Evolutionary conservation across 192 early-diverging fungal species (phyloP), one percentile per base, ranked within the genome.

Genomic region (Backusella westeae): DNA sequence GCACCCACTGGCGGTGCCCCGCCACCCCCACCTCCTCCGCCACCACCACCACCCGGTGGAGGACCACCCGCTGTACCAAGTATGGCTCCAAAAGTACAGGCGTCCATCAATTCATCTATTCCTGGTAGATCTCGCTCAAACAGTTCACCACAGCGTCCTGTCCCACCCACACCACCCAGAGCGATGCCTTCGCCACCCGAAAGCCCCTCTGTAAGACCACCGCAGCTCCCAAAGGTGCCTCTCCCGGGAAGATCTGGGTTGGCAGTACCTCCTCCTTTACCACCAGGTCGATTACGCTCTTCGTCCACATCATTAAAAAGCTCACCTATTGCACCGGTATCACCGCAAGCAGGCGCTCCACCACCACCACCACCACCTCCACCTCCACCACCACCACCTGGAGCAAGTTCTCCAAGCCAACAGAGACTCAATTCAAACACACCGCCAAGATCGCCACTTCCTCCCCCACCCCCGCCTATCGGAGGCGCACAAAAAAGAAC

Each of bases 61-160:
- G 77, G 76, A 34, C 73, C 77, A 26, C 34, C 75, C 42, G 73
- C 72, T 32, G 38, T 49, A 34, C 56, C 77, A 14, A 74, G 44
- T 12, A 82, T 75, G 32, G 26, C 81, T 49, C 71, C 74, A 34
- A 46, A 46, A 63, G 17, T 65, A 34, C 26, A 69, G 39, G 23
- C 78, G 10, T 69, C 77, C 6, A 34, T 69, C 32, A 34, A 56
- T 35, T 67, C 79, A 65, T 73, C 83, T 9, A 72, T 82, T 29
- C 82, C 82, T 67, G 71, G 83, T 21, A 65, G 83, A 63, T 78
- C 86, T 1, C 79, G 83, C 26, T 83, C 86, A 34, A 79, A 78
- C 32, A 87, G 86, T 52, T 83, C 85, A 39, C 76, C 76, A 32
- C 72, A 75, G 52, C 52, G 75, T 29, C 69, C 78, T 5, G 21